Evolutionary conservation across 2,329 filamentous ascomycete genomes (phyloP).

Genomic region (Penicillium thymicola): DNA sequence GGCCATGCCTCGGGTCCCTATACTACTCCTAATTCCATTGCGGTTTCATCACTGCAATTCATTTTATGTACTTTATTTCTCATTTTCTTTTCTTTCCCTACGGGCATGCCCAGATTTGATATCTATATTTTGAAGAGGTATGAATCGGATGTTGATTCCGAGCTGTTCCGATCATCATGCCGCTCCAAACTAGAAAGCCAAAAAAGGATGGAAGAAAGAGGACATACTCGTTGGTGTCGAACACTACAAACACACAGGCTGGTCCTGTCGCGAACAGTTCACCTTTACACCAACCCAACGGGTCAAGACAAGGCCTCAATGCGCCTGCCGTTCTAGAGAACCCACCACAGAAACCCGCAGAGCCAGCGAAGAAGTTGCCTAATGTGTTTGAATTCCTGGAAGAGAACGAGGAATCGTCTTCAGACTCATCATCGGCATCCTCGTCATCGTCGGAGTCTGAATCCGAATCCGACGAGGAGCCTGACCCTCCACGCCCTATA

Average conservation of each 20-base stretch:
- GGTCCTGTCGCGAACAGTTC: slow-evolving; percentile 19
- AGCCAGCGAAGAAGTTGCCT: slow-evolving; percentile 23
- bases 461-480: slow-evolving; percentile 17
- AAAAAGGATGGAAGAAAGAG: slow-evolving; percentile 29
- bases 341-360: slow-evolving; percentile 11
- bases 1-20: slow-evolving; percentile 19
- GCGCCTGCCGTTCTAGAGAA: slow-evolving; percentile 12
- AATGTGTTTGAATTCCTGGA: slow-evolving; percentile 44
- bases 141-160: slow-evolving; percentile 13
- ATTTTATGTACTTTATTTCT: slow-evolving; percentile 6
- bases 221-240: slow-evolving; percentile 26
- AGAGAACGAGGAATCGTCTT: slow-evolving; percentile 21
- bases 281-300: slow-evolving; percentile 13
- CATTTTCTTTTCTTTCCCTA: background rate
- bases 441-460: slow-evolving; percentile 14
- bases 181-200: slow-evolving; percentile 28
- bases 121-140: slow-evolving; percentile 10
- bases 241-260: slow-evolving; percentile 19
- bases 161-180: slow-evolving; percentile 27
- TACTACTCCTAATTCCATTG: slow-evolving; percentile 10
- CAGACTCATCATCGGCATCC: slow-evolving; percentile 18
- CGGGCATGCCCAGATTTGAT: slow-evolving; percentile 5
- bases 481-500: slow-evolving; percentile 2
- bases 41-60: slow-evolving; percentile 1
- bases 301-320: slow-evolving; percentile 18